Evolutionary conservation across 768 basidiomycete species (phyloP), one percentile per base, ranked within the genome.

Genomic region (Lepiota subincarnata): DNA sequence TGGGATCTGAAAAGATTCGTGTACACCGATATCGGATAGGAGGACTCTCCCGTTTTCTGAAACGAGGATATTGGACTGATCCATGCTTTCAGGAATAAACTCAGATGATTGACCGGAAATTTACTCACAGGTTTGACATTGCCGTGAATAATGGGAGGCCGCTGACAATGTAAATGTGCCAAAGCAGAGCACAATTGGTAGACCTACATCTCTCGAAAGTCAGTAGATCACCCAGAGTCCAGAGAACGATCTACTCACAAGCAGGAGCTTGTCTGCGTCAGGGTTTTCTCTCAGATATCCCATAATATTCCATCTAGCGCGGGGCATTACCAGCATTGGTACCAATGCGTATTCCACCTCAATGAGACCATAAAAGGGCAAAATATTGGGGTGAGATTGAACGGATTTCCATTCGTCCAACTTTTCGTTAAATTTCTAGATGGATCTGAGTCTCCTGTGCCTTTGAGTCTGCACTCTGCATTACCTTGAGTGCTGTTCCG

Each of bases 361-460:
- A 14, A 40, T 22, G 18, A 65, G 47, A 18, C 64, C 64, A 16
- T 51, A 28, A 36, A 61, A 62, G 2, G 56, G 47, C 5, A 38
- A 52, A 37, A 65, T 50, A 39, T 64, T 62, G 2, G 45, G 53
- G 31, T 62, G 62, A 4, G 47, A 45, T 0, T 50, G 48, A 11
- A 51, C 60, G 11, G 53, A 48, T 37, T 53, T 56, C 64, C 64
- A 65, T 10, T 53, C 45, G 24, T 57, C 50, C 26, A 65, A 55
- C 20, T 51, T 51, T 22, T 31, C 45, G 26, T 8, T 26, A n/a
- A 64, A 55, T 35, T 28, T 19, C 55, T 55, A 18, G 2, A 12
- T 38, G 13, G 19, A 10, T 18, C 19, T 41, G 19, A 47, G 45
- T 12, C 24, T 12, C 16, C 45, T 19, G 2, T 18, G 11, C 11